phyloP scores from a whole-genome alignment of 2,329 filamentous ascomycete genomes.

The Truncatella angustata region DNA sequence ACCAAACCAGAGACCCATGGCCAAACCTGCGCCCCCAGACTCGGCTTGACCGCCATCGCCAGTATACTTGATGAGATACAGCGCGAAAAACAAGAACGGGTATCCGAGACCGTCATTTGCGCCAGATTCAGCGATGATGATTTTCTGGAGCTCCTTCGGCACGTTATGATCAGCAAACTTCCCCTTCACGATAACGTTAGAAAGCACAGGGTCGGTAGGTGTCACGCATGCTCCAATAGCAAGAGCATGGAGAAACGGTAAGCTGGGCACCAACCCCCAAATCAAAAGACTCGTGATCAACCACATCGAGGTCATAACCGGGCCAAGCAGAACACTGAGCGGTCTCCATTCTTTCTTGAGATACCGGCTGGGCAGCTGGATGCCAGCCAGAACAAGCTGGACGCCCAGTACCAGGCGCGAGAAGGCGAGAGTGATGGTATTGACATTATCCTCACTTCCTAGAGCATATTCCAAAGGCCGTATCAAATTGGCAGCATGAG shows the following conservation, averaged over 20 bases:
- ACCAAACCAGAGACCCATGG: constrained; percentile 79
- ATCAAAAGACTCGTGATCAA: constrained; percentile 74
- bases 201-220: constrained; percentile 84
- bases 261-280: constrained; percentile 70
- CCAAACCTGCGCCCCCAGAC: constrained; percentile 59
- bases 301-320: constrained; percentile 88
- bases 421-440: constrained; percentile 78
- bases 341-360: constrained; percentile 76
- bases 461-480: constrained; percentile 72
- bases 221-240: constrained; percentile 85
- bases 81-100: constrained; percentile 79
- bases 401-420: constrained; percentile 84
- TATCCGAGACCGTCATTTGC: constrained; percentile 89
- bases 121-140: constrained; percentile 79
- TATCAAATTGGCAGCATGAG: constrained; percentile 73
- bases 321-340: constrained; percentile 72
- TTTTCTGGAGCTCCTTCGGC: constrained; percentile 75
- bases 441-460: constrained; percentile 54
- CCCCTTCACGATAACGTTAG: constrained; percentile 88
- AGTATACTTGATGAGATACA: constrained; percentile 79
- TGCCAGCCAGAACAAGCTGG: constrained; percentile 83
- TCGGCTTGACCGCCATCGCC: constrained; percentile 55
- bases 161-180: constrained; percentile 92
- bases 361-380: constrained; percentile 84
- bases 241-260: constrained; percentile 75